Evolutionary conservation across 208 protist genomes (phyloP).

Genomic region (Wallacemonas sp.): DNA sequence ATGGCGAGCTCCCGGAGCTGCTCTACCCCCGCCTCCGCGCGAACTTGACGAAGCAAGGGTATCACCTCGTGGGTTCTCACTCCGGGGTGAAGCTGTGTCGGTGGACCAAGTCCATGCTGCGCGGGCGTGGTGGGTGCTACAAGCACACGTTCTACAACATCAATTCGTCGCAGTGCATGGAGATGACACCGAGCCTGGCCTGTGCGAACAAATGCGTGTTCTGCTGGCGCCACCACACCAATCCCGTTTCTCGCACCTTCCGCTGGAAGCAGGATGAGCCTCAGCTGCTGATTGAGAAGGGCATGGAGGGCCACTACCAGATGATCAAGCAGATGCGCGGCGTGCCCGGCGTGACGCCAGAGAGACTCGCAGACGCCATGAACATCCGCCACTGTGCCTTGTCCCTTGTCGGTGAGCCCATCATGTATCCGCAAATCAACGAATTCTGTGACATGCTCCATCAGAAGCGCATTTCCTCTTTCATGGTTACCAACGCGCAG

Average conservation of each 20-base stretch:
- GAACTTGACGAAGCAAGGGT: constrained; percentile 95
- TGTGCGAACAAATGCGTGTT: constrained; percentile 98
- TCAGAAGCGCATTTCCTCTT: constrained; percentile 85
- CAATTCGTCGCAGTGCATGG: constrained; percentile 95
- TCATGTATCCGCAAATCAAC: constrained; percentile 97
- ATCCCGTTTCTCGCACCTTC: constrained; percentile 90
- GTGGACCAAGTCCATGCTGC: constrained; percentile 97
- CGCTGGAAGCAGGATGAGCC: constrained; percentile 92
- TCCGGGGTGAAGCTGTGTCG: constrained; percentile 97
- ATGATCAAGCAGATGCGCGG: constrained; percentile 92
- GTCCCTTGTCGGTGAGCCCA: constrained; percentile 96
- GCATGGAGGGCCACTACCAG: constrained; percentile 65
- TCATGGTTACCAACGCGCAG: constrained; percentile 95
- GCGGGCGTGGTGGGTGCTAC: constrained; percentile 96
- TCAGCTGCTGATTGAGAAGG: constrained; percentile 67
- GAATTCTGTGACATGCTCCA: constrained; percentile 86
- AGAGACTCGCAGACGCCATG: constrained; percentile 83
- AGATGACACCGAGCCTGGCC: constrained; percentile 95
- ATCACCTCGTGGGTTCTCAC: constrained; percentile 94
- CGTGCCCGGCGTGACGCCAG: constrained; percentile 90
- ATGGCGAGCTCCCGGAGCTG: constrained; percentile 64
- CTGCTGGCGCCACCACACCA: constrained; percentile 95
- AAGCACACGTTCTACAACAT: constrained; percentile 99
- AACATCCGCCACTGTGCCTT: constrained; percentile 91
- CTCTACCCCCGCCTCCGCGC: constrained; percentile 85